A percentile compares a stretch with the other conserved stretches of the same genome.
Conservation (phyloP, 2,329 filamentous ascomycete species). For the Aspergillus sp. region DNA sequence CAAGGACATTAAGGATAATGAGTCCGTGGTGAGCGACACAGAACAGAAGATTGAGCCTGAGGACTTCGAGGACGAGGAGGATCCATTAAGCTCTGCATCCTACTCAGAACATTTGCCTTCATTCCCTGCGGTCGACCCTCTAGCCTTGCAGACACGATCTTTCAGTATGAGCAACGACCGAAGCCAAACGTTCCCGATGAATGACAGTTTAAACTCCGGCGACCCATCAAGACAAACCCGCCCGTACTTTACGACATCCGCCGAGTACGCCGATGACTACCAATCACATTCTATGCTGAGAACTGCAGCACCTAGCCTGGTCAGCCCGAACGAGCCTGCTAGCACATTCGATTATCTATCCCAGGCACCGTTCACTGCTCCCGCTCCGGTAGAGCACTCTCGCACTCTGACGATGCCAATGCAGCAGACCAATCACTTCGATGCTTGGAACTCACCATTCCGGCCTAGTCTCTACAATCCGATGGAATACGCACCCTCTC, state of each 20-base stretch:
- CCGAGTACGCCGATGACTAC: slow-evolving; percentile 30
- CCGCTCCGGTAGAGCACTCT: slow-evolving; percentile 24
- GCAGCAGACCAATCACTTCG: slow-evolving; percentile 23
- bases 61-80: slow-evolving; percentile 31
- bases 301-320: slow-evolving; percentile 25
- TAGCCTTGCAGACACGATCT: slow-evolving; percentile 21
- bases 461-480: slow-evolving; percentile 35
- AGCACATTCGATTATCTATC: slow-evolving; percentile 33
- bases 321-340: slow-evolving; percentile 31
- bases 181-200: slow-evolving; percentile 28
- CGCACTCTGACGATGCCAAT: slow-evolving; percentile 22
- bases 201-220: slow-evolving; percentile 30
- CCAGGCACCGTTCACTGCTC: slow-evolving; percentile 22
- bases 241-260: slow-evolving; percentile 25
- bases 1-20: slow-evolving; percentile 33
- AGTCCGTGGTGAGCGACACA: slow-evolving; percentile 24
- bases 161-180: slow-evolving; percentile 20
- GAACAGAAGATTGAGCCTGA: slow-evolving; percentile 22
- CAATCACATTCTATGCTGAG: slow-evolving; percentile 29
- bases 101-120: slow-evolving; percentile 26
- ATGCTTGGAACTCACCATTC: slow-evolving; percentile 34
- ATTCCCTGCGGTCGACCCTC: slow-evolving; percentile 26
- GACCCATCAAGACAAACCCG: slow-evolving; percentile 27
- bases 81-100: slow-evolving; percentile 25
- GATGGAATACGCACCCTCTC: slow-evolving; percentile 29